Conservation (phyloP, 2,329 filamentous ascomycete species). For the Aspergillus thermomutatus region DNA sequence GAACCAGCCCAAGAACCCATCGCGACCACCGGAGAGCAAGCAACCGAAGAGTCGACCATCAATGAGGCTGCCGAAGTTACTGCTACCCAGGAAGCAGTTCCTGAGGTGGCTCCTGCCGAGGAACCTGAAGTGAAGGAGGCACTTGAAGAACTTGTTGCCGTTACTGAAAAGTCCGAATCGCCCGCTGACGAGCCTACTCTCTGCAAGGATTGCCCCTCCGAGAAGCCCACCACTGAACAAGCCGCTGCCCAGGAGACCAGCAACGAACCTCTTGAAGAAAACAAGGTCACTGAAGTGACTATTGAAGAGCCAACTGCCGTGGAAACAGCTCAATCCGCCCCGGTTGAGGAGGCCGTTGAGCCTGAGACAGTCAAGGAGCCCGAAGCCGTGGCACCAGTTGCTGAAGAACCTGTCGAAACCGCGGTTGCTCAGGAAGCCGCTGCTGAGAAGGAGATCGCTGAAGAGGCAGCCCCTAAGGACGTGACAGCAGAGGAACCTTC, state of each 20-base stretch:
- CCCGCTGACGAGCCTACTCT: slow-evolving; percentile 3
- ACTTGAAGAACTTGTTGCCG: not conserved
- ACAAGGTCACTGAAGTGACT: slow-evolving; percentile 8
- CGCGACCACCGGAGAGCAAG: slow-evolving; percentile 9
- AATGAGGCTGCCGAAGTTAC: slow-evolving; percentile 5
- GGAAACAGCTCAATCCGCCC: slow-evolving; percentile 1
- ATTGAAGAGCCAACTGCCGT: slow-evolving; percentile 3
- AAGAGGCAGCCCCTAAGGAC: slow-evolving; percentile 1
- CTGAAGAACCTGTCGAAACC: slow-evolving; percentile 4
- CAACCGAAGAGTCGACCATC: slow-evolving; percentile 6
- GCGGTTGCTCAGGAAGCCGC: not conserved
- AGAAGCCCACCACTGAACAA: slow-evolving; percentile 9
- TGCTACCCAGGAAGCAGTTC: not conserved
- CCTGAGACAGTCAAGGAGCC: slow-evolving; percentile 1
- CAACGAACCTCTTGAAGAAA: slow-evolving; percentile 1
- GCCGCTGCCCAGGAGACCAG: slow-evolving; percentile 2
- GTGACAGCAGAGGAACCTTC: slow-evolving; percentile 3
- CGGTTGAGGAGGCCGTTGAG: not conserved
- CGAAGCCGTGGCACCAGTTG: slow-evolving; percentile 2
- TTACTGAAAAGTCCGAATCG: not conserved
- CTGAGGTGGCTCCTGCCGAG: slow-evolving; percentile 12
- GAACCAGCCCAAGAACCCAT: slow-evolving; percentile 1
- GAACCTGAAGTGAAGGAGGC: not conserved
- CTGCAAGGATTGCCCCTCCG: not conserved
- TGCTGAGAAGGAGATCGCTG: slow-evolving; percentile 1